Evolutionary conservation across 208 protist genomes (phyloP), one percentile per base, ranked within the genome.

Genomic region (Crithidia sp.): DNA sequence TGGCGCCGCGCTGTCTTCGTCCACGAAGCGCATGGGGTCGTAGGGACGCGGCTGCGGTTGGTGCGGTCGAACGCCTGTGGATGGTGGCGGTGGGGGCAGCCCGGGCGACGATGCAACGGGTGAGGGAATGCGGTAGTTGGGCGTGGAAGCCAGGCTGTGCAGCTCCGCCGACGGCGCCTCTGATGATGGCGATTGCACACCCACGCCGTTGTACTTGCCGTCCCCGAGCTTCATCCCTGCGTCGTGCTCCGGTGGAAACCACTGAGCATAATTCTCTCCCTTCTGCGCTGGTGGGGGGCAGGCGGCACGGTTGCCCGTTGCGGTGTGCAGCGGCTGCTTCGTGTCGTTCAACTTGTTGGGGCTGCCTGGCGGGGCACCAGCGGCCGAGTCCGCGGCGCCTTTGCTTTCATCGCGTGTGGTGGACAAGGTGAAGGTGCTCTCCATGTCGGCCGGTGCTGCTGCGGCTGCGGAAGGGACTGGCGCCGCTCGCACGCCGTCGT

Each of bases 201-300:
- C 73, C 2, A 77, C 58, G 13, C 58, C 65, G 37, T 40, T 61
- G 73, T 77, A 77, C 64, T 77, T 77, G 58, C 39, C 58, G 36
- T 58, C 56, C 5, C 73, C 73, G 4, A 77, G 50, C 50, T 61
- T 58, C 73, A 77, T 77, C 3, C 49, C 65, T 9, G 64, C 50
- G 43, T 77, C 73, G 58, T 77, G 73, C 49, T 50, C 58, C 8
- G 65, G 58, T 14, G 73, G 73, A 41, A 77, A 77, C 64, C 68
- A 77, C 9, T 52, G 3, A 5, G 63, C 65, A 58, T 45, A 77
- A 49, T 19, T 40, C 17, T 53, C 41, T 16, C 65, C 50, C 45
- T 19, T 41, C n/a, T 36, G 71, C 14, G 63, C 3, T 8, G 54
- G 54, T 3, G 7, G 14, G 3, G 63, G 56, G 2, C 54, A 45